These are phyloP conservation scores for Candida arabinofermentans DNA, from an alignment of 805 yeast genomes.

Conservation along the genomic window DNA sequence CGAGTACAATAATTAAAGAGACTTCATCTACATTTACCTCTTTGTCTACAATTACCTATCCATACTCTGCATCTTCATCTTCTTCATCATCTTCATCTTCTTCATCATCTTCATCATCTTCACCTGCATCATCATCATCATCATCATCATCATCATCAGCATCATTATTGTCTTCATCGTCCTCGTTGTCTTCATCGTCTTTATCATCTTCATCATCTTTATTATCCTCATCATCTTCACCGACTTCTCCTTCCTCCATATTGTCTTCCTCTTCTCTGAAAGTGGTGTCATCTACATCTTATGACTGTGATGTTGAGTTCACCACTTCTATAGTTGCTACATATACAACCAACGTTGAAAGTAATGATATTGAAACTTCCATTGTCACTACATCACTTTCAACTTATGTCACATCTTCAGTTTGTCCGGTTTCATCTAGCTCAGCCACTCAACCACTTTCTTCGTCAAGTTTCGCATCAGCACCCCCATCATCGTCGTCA, in stretches of 20 bases:
- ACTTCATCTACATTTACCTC: conserved; percentile 3
- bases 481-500: not conserved
- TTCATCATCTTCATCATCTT: conserved; percentile 2
- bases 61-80: conserved; percentile 2
- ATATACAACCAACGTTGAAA: not conserved
- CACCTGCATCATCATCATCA: not conserved
- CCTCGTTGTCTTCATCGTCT: conserved; percentile 1
- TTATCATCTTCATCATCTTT: not conserved
- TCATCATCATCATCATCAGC: not conserved
- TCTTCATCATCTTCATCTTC: conserved; percentile 4
- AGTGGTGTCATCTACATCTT: not conserved
- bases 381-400: not conserved
- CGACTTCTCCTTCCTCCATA: not conserved
- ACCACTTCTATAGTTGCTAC: not conserved
- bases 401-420: not conserved
- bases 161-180: not conserved
- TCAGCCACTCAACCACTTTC: not conserved
- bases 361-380: conserved; percentile 1
- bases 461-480: not conserved
- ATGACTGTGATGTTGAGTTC: not conserved
- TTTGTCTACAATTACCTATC: conserved; percentile 1
- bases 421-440: not conserved
- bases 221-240: conserved; percentile 3
- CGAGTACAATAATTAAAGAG: conserved; percentile 10
- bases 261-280: not conserved